Conservation (phyloP, 371 early-diverging fungal species). For the Polyrhizophydium stewartii region DNA sequence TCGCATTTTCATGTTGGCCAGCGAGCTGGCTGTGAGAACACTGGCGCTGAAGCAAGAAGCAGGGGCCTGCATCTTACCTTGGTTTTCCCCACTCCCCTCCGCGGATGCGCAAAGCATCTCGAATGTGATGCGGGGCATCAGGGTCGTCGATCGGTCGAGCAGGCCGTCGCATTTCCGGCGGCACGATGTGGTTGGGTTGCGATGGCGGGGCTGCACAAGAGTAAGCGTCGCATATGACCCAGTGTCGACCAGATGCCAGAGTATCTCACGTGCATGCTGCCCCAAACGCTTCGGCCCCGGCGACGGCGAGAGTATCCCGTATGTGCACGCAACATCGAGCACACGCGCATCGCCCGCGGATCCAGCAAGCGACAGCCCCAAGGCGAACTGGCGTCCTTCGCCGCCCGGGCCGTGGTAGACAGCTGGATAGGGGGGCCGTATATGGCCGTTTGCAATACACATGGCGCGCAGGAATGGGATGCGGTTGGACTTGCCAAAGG, state of each 20-base stretch:
- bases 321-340: background rate
- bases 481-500: background rate
- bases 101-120: background rate
- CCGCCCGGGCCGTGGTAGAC: slow-evolving; percentile 2
- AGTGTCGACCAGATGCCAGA: background rate
- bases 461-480: background rate
- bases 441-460: background rate
- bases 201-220: background rate
- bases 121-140: background rate
- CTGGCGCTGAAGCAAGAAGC: no score
- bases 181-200: background rate
- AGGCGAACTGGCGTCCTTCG: background rate
- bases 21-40: no score
- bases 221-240: background rate
- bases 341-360: background rate
- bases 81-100: background rate
- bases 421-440: background rate
- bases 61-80: no score
- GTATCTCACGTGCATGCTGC: background rate
- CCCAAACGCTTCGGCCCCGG: no score
- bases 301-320: background rate
- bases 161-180: no score
- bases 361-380: background rate
- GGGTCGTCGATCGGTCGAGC: background rate
- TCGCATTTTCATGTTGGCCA: no score